Percentiles rank a stretch among this genome's conserved stretches.
phyloP scores from a whole-genome alignment of 2,329 filamentous ascomycete species.

The Nakataea oryzae region DNA sequence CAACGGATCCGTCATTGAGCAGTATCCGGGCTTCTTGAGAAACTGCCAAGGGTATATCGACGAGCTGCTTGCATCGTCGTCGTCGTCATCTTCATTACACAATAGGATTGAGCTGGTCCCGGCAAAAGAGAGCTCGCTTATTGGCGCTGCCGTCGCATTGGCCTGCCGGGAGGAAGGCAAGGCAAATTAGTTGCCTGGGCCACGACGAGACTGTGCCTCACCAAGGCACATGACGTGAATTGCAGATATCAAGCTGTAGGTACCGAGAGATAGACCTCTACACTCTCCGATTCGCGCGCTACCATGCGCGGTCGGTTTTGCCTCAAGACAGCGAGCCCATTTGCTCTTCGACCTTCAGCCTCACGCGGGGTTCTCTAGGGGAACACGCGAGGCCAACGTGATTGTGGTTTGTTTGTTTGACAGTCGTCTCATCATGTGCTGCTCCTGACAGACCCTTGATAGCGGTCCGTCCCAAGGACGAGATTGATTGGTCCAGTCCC shows the following conservation, averaged over 20 bases:
- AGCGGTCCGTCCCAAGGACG: not conserved
- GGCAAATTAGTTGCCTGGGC: constrained; percentile 7
- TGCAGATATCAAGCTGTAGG: too few relatives aligned
- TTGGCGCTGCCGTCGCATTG: constrained; percentile 64
- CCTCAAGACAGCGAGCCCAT: not conserved
- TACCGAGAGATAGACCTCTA: too few relatives aligned
- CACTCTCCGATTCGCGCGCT: not conserved
- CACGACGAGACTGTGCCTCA: too few relatives aligned
- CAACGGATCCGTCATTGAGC: constrained; percentile 71
- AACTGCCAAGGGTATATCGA: constrained; percentile 55
- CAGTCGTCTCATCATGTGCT: too few relatives aligned
- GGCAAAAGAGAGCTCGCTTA: constrained; percentile 63
- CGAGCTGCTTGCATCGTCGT: constrained; percentile 34
- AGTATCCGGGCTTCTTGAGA: constrained; percentile 58
- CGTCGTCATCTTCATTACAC: not conserved
- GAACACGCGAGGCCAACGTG: not conserved
- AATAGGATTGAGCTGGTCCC: constrained; percentile 49
- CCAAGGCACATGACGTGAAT: too few relatives aligned
- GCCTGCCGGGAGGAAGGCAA: constrained; percentile 26
- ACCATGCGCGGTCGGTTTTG: not conserved
- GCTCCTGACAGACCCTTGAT: not conserved
- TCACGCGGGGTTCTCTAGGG: not conserved
- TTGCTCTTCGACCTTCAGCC: not conserved
- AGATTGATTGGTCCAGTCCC: not conserved
- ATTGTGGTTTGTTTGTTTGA: not conserved